Evolutionary conservation across 208 protist genomes (phyloP).

Genomic region (Leishmania lainsoni): DNA sequence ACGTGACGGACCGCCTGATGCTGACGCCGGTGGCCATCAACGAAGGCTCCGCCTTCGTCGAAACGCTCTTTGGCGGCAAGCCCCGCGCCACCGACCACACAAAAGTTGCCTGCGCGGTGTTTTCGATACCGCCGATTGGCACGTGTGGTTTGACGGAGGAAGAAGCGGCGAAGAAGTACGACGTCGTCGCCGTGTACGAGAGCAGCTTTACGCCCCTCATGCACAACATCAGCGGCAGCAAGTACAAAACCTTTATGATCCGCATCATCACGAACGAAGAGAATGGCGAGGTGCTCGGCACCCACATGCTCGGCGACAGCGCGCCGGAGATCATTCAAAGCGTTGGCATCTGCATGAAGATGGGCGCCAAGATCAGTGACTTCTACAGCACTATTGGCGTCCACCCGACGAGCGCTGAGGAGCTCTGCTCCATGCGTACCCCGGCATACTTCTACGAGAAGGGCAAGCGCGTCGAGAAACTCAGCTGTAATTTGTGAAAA

Average conservation of each 20-base stretch:
- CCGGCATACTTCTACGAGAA: conserved; percentile 85
- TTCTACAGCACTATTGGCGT: conserved; percentile 96
- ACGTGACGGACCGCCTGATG: conserved; percentile 92
- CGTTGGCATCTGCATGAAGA: conserved; percentile 88
- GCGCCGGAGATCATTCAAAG: conserved; percentile 92
- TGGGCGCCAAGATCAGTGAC: conserved; percentile 93
- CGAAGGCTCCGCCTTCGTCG: conserved; percentile 77
- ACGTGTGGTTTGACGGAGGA: conserved; percentile 88
- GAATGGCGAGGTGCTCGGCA: conserved; percentile 80
- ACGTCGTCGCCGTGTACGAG: conserved; percentile 83
- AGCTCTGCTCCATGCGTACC: conserved; percentile 90
- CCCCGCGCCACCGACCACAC: conserved; percentile 74
- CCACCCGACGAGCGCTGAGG: conserved; percentile 96
- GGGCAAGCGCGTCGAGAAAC: conserved; percentile 67
- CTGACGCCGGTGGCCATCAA: conserved; percentile 93
- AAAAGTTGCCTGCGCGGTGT: conserved; percentile 90
- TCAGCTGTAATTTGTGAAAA: conserved; percentile 67
- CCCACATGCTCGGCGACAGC: conserved; percentile 89
- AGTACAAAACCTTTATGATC: conserved; percentile 88
- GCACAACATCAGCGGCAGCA: conserved; percentile 88
- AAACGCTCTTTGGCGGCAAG: conserved; percentile 87
- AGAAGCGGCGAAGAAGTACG: conserved; percentile 66
- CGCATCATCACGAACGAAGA: conserved; percentile 85
- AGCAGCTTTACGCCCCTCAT: conserved; percentile 87
- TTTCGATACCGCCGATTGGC: conserved; percentile 90